Conservation (phyloP, 2,329 filamentous ascomycete genomes). For the Pseudophaeomoniella oleicola region DNA sequence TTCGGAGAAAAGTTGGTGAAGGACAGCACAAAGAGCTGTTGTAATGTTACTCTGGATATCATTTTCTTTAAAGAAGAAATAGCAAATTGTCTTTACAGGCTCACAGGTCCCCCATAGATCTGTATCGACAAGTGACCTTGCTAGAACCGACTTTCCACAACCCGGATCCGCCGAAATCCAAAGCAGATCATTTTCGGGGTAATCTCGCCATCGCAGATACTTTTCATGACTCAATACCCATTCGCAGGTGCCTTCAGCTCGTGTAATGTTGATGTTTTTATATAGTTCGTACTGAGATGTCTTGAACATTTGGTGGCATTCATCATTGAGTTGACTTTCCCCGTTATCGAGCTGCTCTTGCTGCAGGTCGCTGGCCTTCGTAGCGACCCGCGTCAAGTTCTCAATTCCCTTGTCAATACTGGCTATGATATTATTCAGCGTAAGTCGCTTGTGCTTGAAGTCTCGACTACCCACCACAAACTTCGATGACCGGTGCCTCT, state of each 20-base stretch:
- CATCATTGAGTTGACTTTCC: too few relatives aligned
- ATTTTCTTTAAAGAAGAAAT: constrained; percentile 35
- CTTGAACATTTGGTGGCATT: constrained; percentile 4
- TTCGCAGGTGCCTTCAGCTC: constrained; percentile 22
- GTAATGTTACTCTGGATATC: constrained; percentile 27
- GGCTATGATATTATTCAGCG: too few relatives aligned
- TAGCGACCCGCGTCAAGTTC: too few relatives aligned
- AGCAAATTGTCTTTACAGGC: constrained; percentile 18
- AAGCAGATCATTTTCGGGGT: constrained; percentile 14
- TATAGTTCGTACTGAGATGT: constrained; percentile 14
- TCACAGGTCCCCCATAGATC: constrained; percentile 8
- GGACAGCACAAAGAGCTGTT: constrained; percentile 37
- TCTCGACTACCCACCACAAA: not conserved
- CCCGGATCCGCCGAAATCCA: constrained; percentile 27
- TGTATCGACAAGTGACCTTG: constrained; percentile 24
- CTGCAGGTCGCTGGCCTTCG: constrained; percentile 21
- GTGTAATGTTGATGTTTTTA: constrained; percentile 21
- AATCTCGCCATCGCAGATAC: constrained; percentile 26
- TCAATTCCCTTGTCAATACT: too few relatives aligned
- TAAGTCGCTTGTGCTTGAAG: not conserved
- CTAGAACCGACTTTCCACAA: constrained; percentile 28
- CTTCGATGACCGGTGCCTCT: too few relatives aligned
- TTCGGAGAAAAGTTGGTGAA: constrained; percentile 29
- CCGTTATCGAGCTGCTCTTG: constrained; percentile 26
- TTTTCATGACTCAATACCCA: constrained; percentile 24